A percentile compares a stretch with the other conserved stretches of the same genome.
Conservation (phyloP, 129 eudicot species). For the Silybum marianum region DNA sequence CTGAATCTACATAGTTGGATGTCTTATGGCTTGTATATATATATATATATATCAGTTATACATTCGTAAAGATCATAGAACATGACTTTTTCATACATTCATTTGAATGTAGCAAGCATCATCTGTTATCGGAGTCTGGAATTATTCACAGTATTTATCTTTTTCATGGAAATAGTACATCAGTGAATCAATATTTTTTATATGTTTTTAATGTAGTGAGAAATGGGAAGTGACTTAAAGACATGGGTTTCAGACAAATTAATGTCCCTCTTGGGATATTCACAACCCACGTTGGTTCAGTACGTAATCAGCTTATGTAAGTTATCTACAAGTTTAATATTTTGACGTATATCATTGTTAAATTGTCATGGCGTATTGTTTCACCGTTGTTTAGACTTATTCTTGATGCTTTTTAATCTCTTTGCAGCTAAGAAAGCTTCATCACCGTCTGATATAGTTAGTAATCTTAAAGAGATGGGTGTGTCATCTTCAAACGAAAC, state of each 20-base stretch:
- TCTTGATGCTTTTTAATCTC: conserved; percentile 5
- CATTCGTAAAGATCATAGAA: background rate
- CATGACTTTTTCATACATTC: background rate
- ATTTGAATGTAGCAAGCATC: background rate
- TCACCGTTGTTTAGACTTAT: background rate
- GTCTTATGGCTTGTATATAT: background rate
- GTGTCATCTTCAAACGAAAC: conserved; percentile 58
- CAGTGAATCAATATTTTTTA: background rate
- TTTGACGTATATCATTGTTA: background rate
- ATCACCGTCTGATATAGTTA: conserved; percentile 62
- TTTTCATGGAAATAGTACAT: background rate
- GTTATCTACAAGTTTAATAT: conserved; percentile 17
- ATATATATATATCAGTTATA: background rate
- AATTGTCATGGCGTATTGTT: background rate
- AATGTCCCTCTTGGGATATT: conserved; percentile 82
- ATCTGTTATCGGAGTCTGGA: background rate
- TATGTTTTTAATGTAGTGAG: conserved; percentile 33
- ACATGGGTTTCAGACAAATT: conserved; percentile 87
- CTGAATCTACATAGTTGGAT: background rate
- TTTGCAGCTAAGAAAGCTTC: conserved; percentile 84
- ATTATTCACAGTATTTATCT: background rate
- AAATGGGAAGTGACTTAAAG: conserved; percentile 77
- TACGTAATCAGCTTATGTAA: conserved; percentile 75
- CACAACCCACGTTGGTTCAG: conserved; percentile 81
- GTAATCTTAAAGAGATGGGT: conserved; percentile 59